phyloP scores from a whole-genome alignment of 345 rosid genomes.

The Sapria himalayana region DNA sequence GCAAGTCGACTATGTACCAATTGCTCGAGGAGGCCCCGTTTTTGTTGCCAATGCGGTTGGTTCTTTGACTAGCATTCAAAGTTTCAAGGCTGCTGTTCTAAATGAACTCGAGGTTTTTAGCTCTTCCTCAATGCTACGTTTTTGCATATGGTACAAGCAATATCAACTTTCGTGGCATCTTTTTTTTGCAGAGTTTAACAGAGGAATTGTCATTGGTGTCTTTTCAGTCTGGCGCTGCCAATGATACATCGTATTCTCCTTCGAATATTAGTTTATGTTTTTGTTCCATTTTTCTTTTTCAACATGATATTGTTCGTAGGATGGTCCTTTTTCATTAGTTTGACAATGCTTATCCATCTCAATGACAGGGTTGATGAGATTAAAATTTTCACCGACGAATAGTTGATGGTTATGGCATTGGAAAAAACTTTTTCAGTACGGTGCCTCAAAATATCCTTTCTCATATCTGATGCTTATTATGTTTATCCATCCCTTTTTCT shows the following conservation, averaged over 20 bases:
- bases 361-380: slow-evolving; percentile 42
- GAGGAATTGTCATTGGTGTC: slow-evolving; percentile 15
- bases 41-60: slow-evolving; percentile 23
- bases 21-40: slow-evolving; percentile 37
- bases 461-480: too few relatives aligned
- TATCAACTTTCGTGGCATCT: neutral
- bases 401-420: slow-evolving; percentile 38
- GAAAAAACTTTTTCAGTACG: slow-evolving; percentile 23
- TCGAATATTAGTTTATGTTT: too few relatives aligned
- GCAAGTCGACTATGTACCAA: slow-evolving; percentile 3
- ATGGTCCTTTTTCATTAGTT: neutral
- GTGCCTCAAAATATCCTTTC: too few relatives aligned
- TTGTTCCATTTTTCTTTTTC: neutral
- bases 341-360: slow-evolving; percentile 5
- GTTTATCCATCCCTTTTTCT: too few relatives aligned
- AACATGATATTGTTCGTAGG: neutral
- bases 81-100: slow-evolving; percentile 18
- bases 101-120: slow-evolving; percentile 20
- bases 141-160: neutral
- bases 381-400: slow-evolving; percentile 23
- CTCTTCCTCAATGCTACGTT: neutral
- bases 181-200: slow-evolving; percentile 15
- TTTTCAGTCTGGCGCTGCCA: slow-evolving; percentile 4
- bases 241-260: slow-evolving; percentile 14
- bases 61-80: slow-evolving; percentile 22